phyloP scores from a whole-genome alignment of 2,329 filamentous ascomycete genomes.

The Trichoderma endophyticum region DNA sequence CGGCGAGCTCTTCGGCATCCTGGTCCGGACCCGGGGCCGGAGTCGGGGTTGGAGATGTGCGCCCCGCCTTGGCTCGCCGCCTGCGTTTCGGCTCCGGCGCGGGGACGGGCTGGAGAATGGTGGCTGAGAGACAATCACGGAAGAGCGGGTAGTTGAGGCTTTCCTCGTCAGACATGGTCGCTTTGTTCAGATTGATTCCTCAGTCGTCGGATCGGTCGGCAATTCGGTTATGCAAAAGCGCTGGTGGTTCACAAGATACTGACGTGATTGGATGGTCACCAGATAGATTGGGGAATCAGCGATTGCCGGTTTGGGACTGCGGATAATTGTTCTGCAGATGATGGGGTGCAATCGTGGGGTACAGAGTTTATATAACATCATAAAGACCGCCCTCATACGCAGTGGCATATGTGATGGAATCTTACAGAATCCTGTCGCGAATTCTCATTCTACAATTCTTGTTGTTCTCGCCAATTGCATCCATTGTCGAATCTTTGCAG shows the following conservation, averaged over 20 bases:
- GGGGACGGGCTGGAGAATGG: slow-evolving; percentile 59
- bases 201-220: background rate
- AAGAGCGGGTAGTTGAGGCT: slow-evolving; percentile 55
- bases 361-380: background rate
- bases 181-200: background rate
- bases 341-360: background rate
- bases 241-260: background rate
- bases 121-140: slow-evolving; percentile 68
- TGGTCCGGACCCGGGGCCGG: slow-evolving; percentile 19
- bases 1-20: slow-evolving; percentile 66
- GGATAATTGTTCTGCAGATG: slow-evolving; percentile 12
- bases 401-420: background rate
- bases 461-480: background rate
- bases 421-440: background rate
- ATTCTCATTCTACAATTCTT: background rate
- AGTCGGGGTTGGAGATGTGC: slow-evolving; percentile 12
- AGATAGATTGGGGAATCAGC: background rate
- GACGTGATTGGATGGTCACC: slow-evolving; percentile 14
- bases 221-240: background rate
- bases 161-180: slow-evolving; percentile 17
- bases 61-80: slow-evolving; percentile 28
- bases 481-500: background rate
- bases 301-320: background rate
- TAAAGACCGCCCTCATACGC: background rate
- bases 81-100: slow-evolving; percentile 46